phyloP scores from a whole-genome alignment of 768 basidiomycete genomes.

The Suillus clintonianus region DNA sequence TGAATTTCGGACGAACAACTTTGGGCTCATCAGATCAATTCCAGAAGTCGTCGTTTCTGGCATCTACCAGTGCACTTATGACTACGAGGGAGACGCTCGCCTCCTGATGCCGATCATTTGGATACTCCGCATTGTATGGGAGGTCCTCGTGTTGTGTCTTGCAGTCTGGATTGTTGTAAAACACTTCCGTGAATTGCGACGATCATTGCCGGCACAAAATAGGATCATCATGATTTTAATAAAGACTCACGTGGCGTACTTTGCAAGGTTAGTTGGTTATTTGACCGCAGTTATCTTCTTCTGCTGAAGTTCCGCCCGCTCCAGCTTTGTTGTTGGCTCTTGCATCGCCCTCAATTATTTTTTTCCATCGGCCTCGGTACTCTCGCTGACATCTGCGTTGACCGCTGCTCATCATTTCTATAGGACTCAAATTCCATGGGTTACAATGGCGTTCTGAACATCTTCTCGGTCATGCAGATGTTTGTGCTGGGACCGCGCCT shows the following conservation, averaged over 20 bases:
- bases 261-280: background rate
- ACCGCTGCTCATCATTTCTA: background rate
- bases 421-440: background rate
- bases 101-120: background rate
- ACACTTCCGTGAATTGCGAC: background rate
- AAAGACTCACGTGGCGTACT: background rate
- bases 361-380: background rate
- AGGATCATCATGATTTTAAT: background rate
- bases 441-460: background rate
- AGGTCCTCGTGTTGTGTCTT: background rate
- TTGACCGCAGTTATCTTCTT: background rate
- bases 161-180: background rate
- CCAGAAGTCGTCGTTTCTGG: background rate
- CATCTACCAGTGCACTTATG: background rate
- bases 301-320: background rate
- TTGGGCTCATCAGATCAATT: background rate
- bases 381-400: background rate
- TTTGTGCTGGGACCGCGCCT: background rate
- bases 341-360: background rate
- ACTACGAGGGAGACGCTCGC: background rate
- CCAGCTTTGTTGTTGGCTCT: background rate
- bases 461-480: background rate
- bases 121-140: background rate
- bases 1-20: background rate
- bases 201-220: background rate